Evolutionary conservation across 352 stramenopile species (phyloP).

Genomic region (Phytophthora rubi): DNA sequence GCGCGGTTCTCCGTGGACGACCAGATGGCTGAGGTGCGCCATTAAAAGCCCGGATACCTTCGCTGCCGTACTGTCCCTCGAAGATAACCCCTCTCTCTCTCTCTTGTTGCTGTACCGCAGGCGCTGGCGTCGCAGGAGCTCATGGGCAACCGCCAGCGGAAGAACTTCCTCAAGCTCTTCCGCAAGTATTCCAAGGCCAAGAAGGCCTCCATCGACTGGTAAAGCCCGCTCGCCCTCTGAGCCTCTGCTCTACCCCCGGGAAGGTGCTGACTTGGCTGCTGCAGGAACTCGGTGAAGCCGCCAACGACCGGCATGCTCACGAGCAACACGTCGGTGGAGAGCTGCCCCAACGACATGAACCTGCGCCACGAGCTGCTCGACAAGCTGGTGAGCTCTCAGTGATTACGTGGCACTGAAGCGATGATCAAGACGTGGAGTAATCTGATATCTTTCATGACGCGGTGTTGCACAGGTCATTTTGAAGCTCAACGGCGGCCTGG

Average conservation of each 20-base stretch:
- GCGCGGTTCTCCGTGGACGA: constrained; percentile 87
- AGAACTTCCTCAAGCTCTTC: constrained; percentile 91
- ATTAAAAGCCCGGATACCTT: neutral
- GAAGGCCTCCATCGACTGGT: constrained; percentile 87
- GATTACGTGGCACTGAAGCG: neutral
- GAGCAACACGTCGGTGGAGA: constrained; percentile 76
- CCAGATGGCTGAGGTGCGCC: constrained; percentile 83
- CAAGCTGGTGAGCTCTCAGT: constrained; percentile 83
- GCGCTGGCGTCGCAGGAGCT: constrained; percentile 80
- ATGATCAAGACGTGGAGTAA: constrained; percentile 10
- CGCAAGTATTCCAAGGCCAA: constrained; percentile 89
- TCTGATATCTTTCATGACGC: constrained; percentile 2
- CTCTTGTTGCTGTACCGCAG: constrained; percentile 33
- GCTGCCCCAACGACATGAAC: constrained; percentile 92
- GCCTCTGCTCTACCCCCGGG: neutral
- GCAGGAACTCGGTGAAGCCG: constrained; percentile 79
- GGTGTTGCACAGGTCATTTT: constrained; percentile 85
- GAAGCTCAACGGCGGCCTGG: constrained; percentile 99
- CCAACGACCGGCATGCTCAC: constrained; percentile 79
- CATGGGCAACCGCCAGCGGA: constrained; percentile 79
- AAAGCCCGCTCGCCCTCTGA: neutral
- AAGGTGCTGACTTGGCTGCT: constrained; percentile 28
- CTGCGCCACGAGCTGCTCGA: constrained; percentile 95
- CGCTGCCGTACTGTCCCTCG: neutral
- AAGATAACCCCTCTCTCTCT: neutral